Conservation (phyloP, 1,284 basidiomycete species). For the Athelia sp. region DNA sequence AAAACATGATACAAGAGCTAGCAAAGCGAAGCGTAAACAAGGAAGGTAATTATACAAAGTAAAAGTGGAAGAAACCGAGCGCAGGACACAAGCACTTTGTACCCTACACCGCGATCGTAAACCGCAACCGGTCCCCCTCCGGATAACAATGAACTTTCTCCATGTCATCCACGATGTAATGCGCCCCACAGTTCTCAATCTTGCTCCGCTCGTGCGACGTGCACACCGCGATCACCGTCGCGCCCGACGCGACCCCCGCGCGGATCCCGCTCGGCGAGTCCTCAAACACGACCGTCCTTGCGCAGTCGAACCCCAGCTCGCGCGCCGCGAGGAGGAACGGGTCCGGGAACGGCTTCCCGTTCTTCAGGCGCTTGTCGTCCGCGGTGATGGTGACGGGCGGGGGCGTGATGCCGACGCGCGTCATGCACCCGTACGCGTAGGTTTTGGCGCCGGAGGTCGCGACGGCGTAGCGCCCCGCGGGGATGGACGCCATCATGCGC, state of each 20-base stretch:
- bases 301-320: conserved; percentile 60
- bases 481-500: conserved; percentile 63
- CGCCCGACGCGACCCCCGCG: conserved; percentile 69
- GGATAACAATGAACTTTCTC: conserved; percentile 44
- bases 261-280: conserved; percentile 73
- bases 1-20: too few relatives aligned
- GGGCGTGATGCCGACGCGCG: conserved; percentile 66
- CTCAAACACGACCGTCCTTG: conserved; percentile 67
- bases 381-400: conserved; percentile 75
- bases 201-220: conserved; percentile 55
- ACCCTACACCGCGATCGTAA: conserved; percentile 19
- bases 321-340: conserved; percentile 74
- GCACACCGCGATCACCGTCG: conserved; percentile 74
- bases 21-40: too few relatives aligned
- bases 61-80: background rate
- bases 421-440: conserved; percentile 69
- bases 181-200: conserved; percentile 61
- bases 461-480: conserved; percentile 64
- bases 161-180: conserved; percentile 63
- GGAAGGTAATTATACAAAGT: background rate
- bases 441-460: conserved; percentile 77
- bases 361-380: conserved; percentile 67
- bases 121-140: conserved; percentile 36
- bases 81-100: background rate
- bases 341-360: conserved; percentile 66